A percentile compares a stretch with the other conserved stretches of the same genome.
These are phyloP conservation scores for Raffaelea ambrosiae DNA, from an alignment of 2,329 filamentous ascomycete species.

Conservation along the genomic window DNA sequence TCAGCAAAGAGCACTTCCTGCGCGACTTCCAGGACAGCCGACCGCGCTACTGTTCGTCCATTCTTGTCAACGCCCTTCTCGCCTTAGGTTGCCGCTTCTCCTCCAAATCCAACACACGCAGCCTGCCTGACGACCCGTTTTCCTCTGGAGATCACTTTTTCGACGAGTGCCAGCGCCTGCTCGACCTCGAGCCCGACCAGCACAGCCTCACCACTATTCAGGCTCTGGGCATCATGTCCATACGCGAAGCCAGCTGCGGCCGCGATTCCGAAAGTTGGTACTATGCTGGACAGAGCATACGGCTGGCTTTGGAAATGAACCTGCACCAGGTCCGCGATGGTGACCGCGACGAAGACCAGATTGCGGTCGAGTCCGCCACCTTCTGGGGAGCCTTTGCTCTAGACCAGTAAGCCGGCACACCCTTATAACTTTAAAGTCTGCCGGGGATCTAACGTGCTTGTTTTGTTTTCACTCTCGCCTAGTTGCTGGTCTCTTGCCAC, in stretches of 20 bases:
- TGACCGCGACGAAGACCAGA: conserved; percentile 40
- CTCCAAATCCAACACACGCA: conserved; percentile 52
- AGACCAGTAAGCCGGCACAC: conserved; percentile 59
- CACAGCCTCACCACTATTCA: conserved; percentile 63
- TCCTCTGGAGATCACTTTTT: conserved; percentile 69
- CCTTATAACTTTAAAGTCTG: conserved; percentile 12
- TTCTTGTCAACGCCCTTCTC: conserved; percentile 57
- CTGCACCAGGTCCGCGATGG: conserved; percentile 47
- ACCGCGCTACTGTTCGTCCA: conserved; percentile 57
- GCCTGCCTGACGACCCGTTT: conserved; percentile 51
- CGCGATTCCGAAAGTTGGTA: conserved; percentile 66
- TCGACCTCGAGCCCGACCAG: conserved; percentile 48
- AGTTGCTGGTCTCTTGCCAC: conserved; percentile 53
- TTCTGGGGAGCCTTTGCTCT: conserved; percentile 56
- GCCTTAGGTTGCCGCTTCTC: conserved; percentile 63
- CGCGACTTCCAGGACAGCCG: conserved; percentile 54
- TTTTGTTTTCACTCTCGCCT: background rate
- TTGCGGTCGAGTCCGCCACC: conserved; percentile 50
- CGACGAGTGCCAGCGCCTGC: conserved; percentile 54
- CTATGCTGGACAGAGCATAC: conserved; percentile 63
- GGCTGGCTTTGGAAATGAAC: conserved; percentile 64
- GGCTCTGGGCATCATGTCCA: conserved; percentile 67
- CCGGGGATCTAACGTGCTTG: too few relatives aligned
- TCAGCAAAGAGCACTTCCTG: conserved; percentile 64
- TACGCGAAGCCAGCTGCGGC: conserved; percentile 64